Conservation (phyloP, 495 filamentous ascomycete species). For the Penicillium argentinense region DNA sequence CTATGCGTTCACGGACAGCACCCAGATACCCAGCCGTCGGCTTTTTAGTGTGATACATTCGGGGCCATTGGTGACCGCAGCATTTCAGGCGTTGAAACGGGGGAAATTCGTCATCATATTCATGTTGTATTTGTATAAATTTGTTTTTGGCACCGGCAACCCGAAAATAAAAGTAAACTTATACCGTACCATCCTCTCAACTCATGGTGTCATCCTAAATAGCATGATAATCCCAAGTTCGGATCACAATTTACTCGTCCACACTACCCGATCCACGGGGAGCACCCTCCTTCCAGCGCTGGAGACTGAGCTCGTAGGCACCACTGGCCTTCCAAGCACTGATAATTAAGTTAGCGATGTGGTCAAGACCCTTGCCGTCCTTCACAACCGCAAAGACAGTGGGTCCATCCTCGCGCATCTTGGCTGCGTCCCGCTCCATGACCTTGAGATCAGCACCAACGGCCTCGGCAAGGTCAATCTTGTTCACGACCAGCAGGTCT, state of each 20-base stretch:
- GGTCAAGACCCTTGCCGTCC: constrained; percentile 76
- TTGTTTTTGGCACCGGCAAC: neutral
- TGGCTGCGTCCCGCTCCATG: constrained; percentile 92
- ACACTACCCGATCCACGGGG: constrained; percentile 45
- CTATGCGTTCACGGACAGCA: constrained; percentile 7
- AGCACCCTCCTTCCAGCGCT: constrained; percentile 53
- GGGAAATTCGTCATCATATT: constrained; percentile 4
- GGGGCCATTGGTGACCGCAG: constrained; percentile 21
- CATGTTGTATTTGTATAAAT: constrained; percentile 21
- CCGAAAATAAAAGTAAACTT: constrained; percentile 24
- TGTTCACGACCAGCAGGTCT: constrained; percentile 91
- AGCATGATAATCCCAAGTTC: neutral
- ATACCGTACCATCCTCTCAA: too few species aligned
- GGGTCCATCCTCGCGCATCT: constrained; percentile 94
- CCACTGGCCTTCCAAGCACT: constrained; percentile 92
- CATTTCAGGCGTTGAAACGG: constrained; percentile 34
- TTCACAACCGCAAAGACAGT: constrained; percentile 98
- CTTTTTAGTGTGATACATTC: constrained; percentile 19
- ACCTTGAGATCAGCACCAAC: constrained; percentile 89
- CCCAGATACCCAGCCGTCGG: constrained; percentile 14
- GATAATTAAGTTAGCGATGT: constrained; percentile 84
- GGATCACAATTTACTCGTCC: constrained; percentile 26
- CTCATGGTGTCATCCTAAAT: neutral
- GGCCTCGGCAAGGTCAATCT: constrained; percentile 89
- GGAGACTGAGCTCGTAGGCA: constrained; percentile 58